phyloP scores from a whole-genome alignment of 495 filamentous ascomycete genomes.

The Xylaria palmicola region DNA sequence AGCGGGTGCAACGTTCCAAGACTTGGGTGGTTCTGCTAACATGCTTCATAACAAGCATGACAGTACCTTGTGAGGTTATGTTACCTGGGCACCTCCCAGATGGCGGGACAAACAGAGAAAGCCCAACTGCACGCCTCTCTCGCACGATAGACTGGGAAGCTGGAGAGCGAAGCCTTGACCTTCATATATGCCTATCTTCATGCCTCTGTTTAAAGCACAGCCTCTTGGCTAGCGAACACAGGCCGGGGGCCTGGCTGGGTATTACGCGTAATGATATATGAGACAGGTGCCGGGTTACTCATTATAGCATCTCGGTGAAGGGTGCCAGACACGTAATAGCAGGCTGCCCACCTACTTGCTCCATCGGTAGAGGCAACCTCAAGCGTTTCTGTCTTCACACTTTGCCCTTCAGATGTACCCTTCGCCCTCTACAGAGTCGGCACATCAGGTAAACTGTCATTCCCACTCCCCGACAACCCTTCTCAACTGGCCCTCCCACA shows the following conservation, averaged over 20 bases:
- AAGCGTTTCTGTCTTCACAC: neutral
- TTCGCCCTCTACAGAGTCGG: neutral
- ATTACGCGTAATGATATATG: neutral
- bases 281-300: conserved; percentile 7
- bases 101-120: neutral
- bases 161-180: neutral
- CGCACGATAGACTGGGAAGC: neutral
- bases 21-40: neutral
- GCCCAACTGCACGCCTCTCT: neutral
- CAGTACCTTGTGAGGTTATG: neutral
- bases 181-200: neutral
- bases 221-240: neutral
- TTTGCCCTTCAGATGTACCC: neutral
- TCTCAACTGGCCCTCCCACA: conserved; percentile 13
- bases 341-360: conserved; percentile 6
- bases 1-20: neutral
- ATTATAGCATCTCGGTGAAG: conserved; percentile 18
- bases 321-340: neutral
- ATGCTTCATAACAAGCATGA: neutral
- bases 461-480: neutral
- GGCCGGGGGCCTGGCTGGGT: neutral
- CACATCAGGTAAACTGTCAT: neutral
- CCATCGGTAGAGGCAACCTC: neutral
- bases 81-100: neutral
- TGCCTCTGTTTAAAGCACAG: neutral